These are phyloP conservation scores for Pleurotus citrinopileatus DNA, from an alignment of 768 basidiomycete species.

Conservation along the genomic window DNA sequence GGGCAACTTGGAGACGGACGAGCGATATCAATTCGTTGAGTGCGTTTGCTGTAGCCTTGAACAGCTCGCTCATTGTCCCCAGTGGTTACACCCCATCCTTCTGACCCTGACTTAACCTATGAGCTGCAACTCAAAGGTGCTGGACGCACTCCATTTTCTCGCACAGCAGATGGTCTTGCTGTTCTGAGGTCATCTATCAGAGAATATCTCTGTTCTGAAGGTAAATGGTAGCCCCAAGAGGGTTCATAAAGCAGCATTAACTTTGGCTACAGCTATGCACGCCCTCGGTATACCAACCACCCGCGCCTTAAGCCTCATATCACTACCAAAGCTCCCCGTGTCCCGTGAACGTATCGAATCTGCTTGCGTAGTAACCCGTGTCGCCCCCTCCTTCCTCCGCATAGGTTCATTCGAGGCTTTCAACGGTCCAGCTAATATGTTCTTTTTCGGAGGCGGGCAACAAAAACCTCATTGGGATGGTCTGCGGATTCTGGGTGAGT, in stretches of 20 bases:
- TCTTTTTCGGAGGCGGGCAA: constrained; percentile 77
- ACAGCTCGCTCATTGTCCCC: neutral
- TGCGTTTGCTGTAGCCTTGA: neutral
- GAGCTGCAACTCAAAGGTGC: constrained; percentile 96
- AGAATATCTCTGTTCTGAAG: constrained; percentile 93
- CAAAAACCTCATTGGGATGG: constrained; percentile 74
- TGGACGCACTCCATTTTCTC: constrained; percentile 91
- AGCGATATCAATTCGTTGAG: constrained; percentile 76
- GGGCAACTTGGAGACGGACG: constrained; percentile 96
- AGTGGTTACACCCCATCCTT: constrained; percentile 80
- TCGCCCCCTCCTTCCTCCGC: constrained; percentile 89
- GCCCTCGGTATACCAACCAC: constrained; percentile 88
- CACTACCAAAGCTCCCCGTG: constrained; percentile 72
- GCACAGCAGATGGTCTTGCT: constrained; percentile 91
- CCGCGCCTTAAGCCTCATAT: constrained; percentile 77
- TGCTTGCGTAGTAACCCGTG: constrained; percentile 72
- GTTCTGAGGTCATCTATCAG: constrained; percentile 93
- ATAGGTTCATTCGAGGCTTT: constrained; percentile 90
- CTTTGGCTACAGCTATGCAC: constrained; percentile 34
- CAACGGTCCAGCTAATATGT: constrained; percentile 60
- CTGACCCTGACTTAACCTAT: constrained; percentile 49
- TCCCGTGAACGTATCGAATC: constrained; percentile 70
- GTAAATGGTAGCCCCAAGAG: constrained; percentile 36
- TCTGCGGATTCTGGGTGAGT: constrained; percentile 71
- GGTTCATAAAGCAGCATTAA: neutral